Base-by-base conservation (phyloP, 2,329 filamentous ascomycete species). In the Fusarium phyllophilum region DNA sequence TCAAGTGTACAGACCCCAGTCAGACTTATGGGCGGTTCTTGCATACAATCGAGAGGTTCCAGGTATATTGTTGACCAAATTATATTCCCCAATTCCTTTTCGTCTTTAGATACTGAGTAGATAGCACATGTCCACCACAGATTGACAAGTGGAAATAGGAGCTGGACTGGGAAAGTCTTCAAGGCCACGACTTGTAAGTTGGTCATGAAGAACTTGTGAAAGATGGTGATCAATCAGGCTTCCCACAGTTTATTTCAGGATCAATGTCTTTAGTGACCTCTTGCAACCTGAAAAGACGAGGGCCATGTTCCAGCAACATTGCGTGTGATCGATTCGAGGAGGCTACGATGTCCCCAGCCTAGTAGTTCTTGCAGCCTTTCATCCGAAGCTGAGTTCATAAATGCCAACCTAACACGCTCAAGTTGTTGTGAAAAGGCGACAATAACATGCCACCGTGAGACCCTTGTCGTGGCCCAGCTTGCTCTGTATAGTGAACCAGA, bases 401-500 rank as follows among this genome's bases (percentile, higher is more conserved):
- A 11, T 42, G 14, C 24, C 44, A 15, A 8, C 3, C 17, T 15
- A 6, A 6, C 15, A 34, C 24, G 18, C 17, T 8, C 9, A 18
- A 8, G 8, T 3, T 18, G n/a, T 24, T 34, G 17, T 36, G 6
- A 20, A 20, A 15, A 20, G 15, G n/a, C 4, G 10, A 34, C 10
- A 17, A 24, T 12, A 45, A 18, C 17, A 36, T 4, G 12, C 6
- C 6, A 6, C 6, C 8, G 11, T 15, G 31, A 36, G 12, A 14
- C 17, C 9, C 12, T 26, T 14, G 0, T 10, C 4, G 17, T 26
- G 10, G 12, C n/a, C n/a, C 9, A 7, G 4, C 0, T 10, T 51
- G 31, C 26, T 8, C 3, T 6, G 12, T 24, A 8, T 5, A 24
- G 8, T 20, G 31, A 15, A 5, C 1, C 26, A 22, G 18, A 29